Conservation (phyloP, 1,139 yeast genomes). For the Suhomyces chickasaworum region DNA sequence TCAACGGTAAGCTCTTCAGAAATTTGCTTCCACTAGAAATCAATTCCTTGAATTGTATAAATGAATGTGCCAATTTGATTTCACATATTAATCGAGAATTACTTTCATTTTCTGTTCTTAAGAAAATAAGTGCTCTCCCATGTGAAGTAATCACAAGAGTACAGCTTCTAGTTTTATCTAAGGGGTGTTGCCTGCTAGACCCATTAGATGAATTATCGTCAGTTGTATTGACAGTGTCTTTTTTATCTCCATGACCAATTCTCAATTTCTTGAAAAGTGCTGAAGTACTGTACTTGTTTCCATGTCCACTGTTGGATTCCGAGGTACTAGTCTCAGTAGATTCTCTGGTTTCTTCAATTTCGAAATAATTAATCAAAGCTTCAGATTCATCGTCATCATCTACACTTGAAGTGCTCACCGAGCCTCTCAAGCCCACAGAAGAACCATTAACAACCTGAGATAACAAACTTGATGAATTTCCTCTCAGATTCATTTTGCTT, state of each 20-base stretch:
- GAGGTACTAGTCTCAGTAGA: conserved; percentile 16
- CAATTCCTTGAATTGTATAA: conserved; percentile 57
- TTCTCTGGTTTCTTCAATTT: conserved; percentile 23
- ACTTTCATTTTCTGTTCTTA: conserved; percentile 36
- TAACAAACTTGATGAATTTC: conserved; percentile 28
- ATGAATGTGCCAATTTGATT: conserved; percentile 48
- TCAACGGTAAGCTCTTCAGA: conserved; percentile 37
- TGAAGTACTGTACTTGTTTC: conserved; percentile 19
- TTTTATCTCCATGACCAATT: conserved; percentile 23
- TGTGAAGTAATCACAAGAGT: conserved; percentile 55
- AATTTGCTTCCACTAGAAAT: conserved; percentile 35
- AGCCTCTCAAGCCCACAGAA: conserved; percentile 33
- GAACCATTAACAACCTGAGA: conserved; percentile 61
- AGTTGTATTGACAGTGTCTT: conserved; percentile 3
- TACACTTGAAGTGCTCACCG: conserved; percentile 15
- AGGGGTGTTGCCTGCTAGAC: conserved; percentile 21
- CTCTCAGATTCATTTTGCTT: conserved; percentile 26
- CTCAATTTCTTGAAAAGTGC: conserved; percentile 21
- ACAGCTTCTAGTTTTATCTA: conserved; percentile 44
- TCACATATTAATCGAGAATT: conserved; percentile 49
- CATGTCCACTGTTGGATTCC: conserved; percentile 6
- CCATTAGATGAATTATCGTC: conserved; percentile 9
- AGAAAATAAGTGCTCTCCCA: conserved; percentile 57
- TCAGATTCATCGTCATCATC: conserved; percentile 28
- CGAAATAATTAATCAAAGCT: conserved; percentile 33